phyloP scores from a whole-genome alignment of 768 basidiomycete genomes.

The Guyanaporus albipodus region DNA sequence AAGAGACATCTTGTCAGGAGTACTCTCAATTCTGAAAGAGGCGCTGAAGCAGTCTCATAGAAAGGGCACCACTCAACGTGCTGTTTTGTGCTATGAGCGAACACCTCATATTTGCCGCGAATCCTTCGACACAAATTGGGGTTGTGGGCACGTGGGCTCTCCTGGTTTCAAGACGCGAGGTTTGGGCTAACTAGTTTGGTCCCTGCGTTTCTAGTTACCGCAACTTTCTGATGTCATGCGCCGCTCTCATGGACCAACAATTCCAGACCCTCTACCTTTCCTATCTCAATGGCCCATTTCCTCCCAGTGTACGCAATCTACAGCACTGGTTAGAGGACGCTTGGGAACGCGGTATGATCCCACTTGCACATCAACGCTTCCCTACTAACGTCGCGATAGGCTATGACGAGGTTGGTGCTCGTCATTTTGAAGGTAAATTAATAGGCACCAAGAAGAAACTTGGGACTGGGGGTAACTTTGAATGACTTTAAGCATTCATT shows the following conservation, averaged over 20 bases:
- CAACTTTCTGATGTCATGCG: conserved; percentile 77
- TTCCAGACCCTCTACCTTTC: conserved; percentile 59
- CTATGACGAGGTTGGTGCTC: conserved; percentile 68
- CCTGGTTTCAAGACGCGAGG: conserved; percentile 1
- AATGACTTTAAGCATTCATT: neutral
- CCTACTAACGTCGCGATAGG: conserved; percentile 36
- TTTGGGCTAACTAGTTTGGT: neutral
- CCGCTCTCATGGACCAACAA: conserved; percentile 64
- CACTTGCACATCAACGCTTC: neutral
- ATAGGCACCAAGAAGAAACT: conserved; percentile 69
- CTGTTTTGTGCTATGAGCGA: conserved; percentile 59
- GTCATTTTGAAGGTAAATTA: conserved; percentile 49
- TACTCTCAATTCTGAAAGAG: conserved; percentile 60
- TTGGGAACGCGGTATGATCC: conserved; percentile 62
- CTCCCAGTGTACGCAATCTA: conserved; percentile 69
- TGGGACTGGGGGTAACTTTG: conserved; percentile 63
- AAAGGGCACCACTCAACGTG: conserved; percentile 48
- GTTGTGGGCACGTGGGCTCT: conserved; percentile 54
- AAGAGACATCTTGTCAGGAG: conserved; percentile 37
- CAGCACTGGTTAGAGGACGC: conserved; percentile 80
- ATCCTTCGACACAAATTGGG: conserved; percentile 64
- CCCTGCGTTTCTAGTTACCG: conserved; percentile 54
- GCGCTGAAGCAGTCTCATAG: conserved; percentile 50
- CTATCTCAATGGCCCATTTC: conserved; percentile 50
- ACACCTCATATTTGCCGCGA: conserved; percentile 58